phyloP scores from a whole-genome alignment of 345 rosid species.

The Theobroma cacao region DNA sequence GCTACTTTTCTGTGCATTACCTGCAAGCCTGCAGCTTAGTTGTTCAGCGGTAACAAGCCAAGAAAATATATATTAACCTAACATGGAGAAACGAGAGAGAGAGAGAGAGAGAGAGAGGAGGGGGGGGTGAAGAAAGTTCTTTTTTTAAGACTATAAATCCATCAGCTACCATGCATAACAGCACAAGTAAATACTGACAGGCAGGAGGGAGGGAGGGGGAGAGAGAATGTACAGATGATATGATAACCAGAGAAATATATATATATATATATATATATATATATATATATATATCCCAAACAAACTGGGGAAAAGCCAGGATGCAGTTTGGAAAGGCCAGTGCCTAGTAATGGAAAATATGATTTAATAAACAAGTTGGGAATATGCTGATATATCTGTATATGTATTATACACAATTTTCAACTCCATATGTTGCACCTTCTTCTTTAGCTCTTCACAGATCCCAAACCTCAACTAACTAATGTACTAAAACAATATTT shows the following conservation, averaged over 20 bases:
- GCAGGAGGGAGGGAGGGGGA: conserved; percentile 1
- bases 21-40: conserved; percentile 41
- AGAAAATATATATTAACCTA: conserved; percentile 26
- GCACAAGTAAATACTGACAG: conserved; percentile 7
- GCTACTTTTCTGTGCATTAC: conserved; percentile 42
- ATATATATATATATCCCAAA: conserved; percentile 13
- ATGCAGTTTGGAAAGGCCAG: conserved; percentile 24
- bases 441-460: conserved; percentile 18
- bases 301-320: conserved; percentile 29
- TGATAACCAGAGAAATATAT: conserved; percentile 12
- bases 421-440: conserved; percentile 11
- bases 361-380: conserved; percentile 1
- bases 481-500: conserved; percentile 10
- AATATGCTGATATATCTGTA: conserved; percentile 13
- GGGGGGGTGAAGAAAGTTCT: neutral
- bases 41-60: conserved; percentile 36
- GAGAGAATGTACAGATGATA: conserved; percentile 16
- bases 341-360: conserved; percentile 21
- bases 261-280: neutral
- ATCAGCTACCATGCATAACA: conserved; percentile 4
- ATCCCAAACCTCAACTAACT: conserved; percentile 30
- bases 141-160: neutral
- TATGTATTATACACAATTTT: conserved; percentile 31
- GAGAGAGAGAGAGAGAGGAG: conserved; percentile 26
- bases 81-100: conserved; percentile 32